A percentile compares a stretch with the other conserved stretches of the same genome.
phyloP scores from a whole-genome alignment of 1,139 yeast species.

The Protomyces lactucae-debilis region DNA sequence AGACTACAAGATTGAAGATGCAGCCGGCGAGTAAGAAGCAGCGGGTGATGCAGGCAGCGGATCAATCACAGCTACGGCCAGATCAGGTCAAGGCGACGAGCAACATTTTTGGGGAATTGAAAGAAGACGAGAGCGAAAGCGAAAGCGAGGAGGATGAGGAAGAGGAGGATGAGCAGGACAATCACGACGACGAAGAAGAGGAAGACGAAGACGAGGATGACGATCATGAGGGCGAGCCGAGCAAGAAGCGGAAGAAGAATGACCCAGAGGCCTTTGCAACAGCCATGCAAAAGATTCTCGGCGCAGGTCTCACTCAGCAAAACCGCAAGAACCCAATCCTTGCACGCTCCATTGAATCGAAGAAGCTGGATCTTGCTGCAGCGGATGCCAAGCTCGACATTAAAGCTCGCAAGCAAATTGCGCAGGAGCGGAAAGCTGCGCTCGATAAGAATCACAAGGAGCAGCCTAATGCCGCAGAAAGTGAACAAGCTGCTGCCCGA shows the following conservation, averaged over 20 bases:
- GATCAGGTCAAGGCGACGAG: constrained; percentile 8
- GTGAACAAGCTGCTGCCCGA: constrained; percentile 44
- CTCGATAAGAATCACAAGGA: constrained; percentile 68
- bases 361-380: constrained; percentile 35
- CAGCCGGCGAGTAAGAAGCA: constrained; percentile 4
- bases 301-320: constrained; percentile 81
- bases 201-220: constrained; percentile 30
- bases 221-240: constrained; percentile 34
- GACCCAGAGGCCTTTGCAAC: constrained; percentile 71
- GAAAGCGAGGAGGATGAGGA: constrained; percentile 8
- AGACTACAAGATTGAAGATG: neutral
- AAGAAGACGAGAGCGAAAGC: neutral
- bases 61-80: constrained; percentile 17
- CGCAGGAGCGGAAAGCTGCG: constrained; percentile 64
- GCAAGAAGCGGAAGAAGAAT: constrained; percentile 44
- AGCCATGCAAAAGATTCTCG: constrained; percentile 79
- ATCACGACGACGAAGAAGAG: constrained; percentile 22
- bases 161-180: constrained; percentile 4
- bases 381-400: constrained; percentile 78
- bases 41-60: constrained; percentile 1
- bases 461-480: constrained; percentile 41
- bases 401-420: constrained; percentile 68
- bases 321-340: constrained; percentile 84
- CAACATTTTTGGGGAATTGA: constrained; percentile 11
- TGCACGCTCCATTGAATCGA: constrained; percentile 48